Base-by-base conservation (phyloP, 495 filamentous ascomycete genomes). In the Tuber microsphaerosporum region DNA sequence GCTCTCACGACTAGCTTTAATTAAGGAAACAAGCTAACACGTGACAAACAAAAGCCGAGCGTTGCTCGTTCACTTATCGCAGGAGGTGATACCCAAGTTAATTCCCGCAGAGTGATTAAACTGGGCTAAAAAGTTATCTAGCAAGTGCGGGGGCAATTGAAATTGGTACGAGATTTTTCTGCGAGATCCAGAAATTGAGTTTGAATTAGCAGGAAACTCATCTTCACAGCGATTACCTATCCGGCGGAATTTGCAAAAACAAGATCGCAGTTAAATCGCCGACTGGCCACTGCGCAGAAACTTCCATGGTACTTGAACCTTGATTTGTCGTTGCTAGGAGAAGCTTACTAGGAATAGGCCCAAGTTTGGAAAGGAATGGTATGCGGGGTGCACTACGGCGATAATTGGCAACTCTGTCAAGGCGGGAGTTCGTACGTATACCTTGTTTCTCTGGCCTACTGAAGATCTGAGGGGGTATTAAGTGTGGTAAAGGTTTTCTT, bases 211-310 rank as follows among this genome's bases (percentile, higher is more conserved):
- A 71, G 2, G 22, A 65, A 31, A 31, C n/a, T 31, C 56, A 14
- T 10, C 1, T 69, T 69, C 71, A n/a, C 79, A 96, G 90, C 93
- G 75, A 97, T 99, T 81, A 97, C 95, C 74, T 99, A 99, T 85
- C 95, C 95, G 70, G 94, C 94, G 80, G 95, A 99, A 84, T 99
- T 98, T 84, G 95, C 94, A 75, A 99, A 99, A 85, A 99, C 95
- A 69, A 87, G 95, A 74, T 92, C 92, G 73, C 95, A 99, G 84
- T 91, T 99, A 80, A 98, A 99, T 81, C 91, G 92, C 80, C 89
- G 90, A 83, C 86, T 98, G 81, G 86, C 91, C 41, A 89, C 91
- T 74, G 90, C 90, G 68, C 85, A 94, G 85, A 97, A 95, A 86
- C 88, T 97, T n/a, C 93, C 94, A 69, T 97, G 92, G 92, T 80